Evolutionary conservation across 495 filamentous ascomycete genomes (phyloP).

Genomic region (Ascobolus immersus): DNA sequence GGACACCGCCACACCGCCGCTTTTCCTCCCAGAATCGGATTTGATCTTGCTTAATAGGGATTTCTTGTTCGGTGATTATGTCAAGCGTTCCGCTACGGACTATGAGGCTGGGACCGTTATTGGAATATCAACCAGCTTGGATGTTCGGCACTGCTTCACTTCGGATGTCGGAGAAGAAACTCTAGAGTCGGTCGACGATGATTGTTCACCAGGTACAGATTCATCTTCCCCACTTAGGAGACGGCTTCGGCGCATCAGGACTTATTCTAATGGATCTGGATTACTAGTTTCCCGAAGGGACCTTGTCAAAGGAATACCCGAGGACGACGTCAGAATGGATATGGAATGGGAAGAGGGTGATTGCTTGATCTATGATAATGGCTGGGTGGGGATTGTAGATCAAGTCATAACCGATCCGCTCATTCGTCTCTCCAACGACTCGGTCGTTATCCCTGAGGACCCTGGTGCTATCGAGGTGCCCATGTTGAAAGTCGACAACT

Average conservation of each 20-base stretch:
- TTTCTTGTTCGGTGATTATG: conserved; percentile 20
- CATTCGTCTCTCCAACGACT: conserved; percentile 16
- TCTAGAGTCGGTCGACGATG: conserved; percentile 9
- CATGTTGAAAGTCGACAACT: no score
- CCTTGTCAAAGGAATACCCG: conserved; percentile 7
- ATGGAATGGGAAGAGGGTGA: conserved; percentile 17
- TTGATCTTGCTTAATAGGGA: conserved; percentile 21
- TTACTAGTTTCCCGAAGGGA: no score
- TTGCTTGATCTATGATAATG: conserved; percentile 17
- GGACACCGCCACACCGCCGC: conserved; percentile 8
- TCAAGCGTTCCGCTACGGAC: conserved; percentile 21
- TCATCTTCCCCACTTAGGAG: no score
- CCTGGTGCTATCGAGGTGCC: conserved; percentile 16
- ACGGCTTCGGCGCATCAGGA: no score
- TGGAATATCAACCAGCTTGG: conserved; percentile 16
- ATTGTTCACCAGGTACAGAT: no score
- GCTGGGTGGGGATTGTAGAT: conserved; percentile 19
- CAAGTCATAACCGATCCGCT: conserved; percentile 15
- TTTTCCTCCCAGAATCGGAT: conserved; percentile 22
- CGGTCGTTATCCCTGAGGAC: conserved; percentile 18
- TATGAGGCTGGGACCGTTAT: conserved; percentile 21
- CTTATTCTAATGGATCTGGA: no score
- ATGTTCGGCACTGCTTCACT: conserved; percentile 16
- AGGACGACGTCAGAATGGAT: conserved; percentile 14
- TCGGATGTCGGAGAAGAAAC: conserved; percentile 10